Conservation (phyloP, 495 filamentous ascomycete species). For the Podospora comata region DNA sequence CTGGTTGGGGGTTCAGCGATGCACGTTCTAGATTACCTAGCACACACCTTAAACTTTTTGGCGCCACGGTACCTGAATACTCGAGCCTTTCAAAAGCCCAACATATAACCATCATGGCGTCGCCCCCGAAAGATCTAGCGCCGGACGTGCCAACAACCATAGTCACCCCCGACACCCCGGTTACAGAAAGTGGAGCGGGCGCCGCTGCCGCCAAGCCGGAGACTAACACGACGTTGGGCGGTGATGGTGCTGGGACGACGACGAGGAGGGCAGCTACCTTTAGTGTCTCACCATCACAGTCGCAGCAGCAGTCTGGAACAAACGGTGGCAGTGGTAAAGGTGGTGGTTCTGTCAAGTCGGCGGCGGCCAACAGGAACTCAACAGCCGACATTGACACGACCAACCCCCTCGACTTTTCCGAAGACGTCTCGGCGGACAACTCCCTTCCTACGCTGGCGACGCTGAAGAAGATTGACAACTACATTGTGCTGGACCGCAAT, state of each 20-base stretch:
- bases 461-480: constrained; percentile 50
- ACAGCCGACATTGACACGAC: not conserved
- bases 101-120: not conserved
- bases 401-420: constrained; percentile 43
- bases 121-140: not conserved
- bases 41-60: not conserved
- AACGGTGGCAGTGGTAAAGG: not conserved
- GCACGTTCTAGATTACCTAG: not conserved
- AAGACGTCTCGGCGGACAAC: constrained; percentile 49
- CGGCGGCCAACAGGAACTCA: not conserved
- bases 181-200: not conserved
- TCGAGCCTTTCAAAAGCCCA: not conserved
- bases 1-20: not conserved
- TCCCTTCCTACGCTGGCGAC: constrained; percentile 49
- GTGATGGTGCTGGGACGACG: not conserved
- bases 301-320: not conserved
- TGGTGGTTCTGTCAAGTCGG: not conserved
- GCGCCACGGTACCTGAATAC: not conserved
- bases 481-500: constrained; percentile 61
- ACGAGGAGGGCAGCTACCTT: not conserved
- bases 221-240: not conserved
- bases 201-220: constrained; percentile 3
- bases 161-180: not conserved
- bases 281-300: not conserved
- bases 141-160: not conserved